phyloP scores from a whole-genome alignment of 257 asterid genomes.

The Nicotiana undulata region DNA sequence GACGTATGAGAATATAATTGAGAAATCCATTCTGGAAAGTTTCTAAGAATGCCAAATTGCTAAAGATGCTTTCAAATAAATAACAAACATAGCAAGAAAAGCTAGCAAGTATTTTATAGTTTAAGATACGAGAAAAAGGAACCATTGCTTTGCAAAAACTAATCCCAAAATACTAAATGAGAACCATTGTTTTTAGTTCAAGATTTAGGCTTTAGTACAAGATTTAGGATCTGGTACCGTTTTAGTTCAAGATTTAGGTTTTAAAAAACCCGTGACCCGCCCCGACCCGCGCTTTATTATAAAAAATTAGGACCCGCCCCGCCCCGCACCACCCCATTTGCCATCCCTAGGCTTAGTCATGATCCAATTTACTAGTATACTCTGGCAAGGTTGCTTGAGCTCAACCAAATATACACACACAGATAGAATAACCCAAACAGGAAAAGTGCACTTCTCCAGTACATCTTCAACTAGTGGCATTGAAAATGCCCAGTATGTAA shows the following conservation, averaged over 20 bases:
- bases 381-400: neutral
- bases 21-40: too few species aligned
- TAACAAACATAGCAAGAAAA: conserved; percentile 1
- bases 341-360: neutral
- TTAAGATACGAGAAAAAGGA: neutral
- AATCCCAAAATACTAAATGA: neutral
- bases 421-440: neutral
- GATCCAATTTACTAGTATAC: neutral
- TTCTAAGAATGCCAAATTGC: too few species aligned
- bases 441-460: neutral
- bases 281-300: too few species aligned
- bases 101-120: neutral
- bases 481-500: neutral
- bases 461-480: neutral
- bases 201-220: too few species aligned
- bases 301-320: too few species aligned
- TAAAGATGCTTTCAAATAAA: neutral
- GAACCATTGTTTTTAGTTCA: neutral
- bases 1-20: too few species aligned
- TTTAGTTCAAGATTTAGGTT: too few species aligned
- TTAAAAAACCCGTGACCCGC: too few species aligned
- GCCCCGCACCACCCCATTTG: too few species aligned
- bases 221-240: too few species aligned
- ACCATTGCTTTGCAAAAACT: neutral
- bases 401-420: neutral